These are phyloP conservation scores for Ophiostoma sp. DNA, from an alignment of 2,329 filamentous ascomycete genomes.

Conservation along the genomic window DNA sequence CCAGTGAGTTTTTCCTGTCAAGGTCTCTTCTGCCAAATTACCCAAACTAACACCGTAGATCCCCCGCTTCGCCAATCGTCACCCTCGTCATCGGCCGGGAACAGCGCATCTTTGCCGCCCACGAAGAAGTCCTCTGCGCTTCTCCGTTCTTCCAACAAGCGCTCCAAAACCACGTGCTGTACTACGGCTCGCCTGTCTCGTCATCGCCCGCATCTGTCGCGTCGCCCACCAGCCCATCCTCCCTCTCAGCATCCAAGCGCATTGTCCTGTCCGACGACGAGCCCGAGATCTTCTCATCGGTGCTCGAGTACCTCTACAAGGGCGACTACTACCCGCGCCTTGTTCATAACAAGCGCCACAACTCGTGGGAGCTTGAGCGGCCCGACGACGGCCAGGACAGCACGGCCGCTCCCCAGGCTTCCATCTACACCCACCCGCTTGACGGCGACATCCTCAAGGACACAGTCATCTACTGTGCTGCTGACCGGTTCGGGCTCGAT, in stretches of 20 bases:
- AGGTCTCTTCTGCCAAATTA: slow-evolving; percentile 30
- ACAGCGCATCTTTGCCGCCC: slow-evolving; percentile 82
- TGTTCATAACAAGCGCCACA: slow-evolving; percentile 71
- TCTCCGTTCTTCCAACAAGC: slow-evolving; percentile 73
- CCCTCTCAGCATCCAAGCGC: slow-evolving; percentile 46
- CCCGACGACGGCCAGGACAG: slow-evolving; percentile 36
- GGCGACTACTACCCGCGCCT: slow-evolving; percentile 86
- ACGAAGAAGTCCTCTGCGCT: slow-evolving; percentile 73
- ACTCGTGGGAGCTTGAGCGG: slow-evolving; percentile 77
- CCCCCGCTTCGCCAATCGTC: slow-evolving; percentile 58
- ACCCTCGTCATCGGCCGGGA: slow-evolving; percentile 76
- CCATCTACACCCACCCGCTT: slow-evolving; percentile 60
- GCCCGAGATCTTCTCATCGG: slow-evolving; percentile 82
- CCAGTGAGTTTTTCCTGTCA: slow-evolving; percentile 34
- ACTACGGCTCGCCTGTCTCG: slow-evolving; percentile 20
- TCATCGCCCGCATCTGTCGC: slow-evolving; percentile 10
- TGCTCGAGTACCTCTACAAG: slow-evolving; percentile 90
- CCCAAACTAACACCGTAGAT: not conserved
- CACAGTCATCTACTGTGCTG: slow-evolving; percentile 85
- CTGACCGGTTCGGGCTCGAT: slow-evolving; percentile 74
- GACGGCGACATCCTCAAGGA: slow-evolving; percentile 73
- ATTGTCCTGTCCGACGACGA: slow-evolving; percentile 79
- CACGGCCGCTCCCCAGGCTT: slow-evolving; percentile 48
- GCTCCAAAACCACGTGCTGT: slow-evolving; percentile 57
- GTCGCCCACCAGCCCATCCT: slow-evolving; percentile 29